Evolutionary conservation across 495 filamentous ascomycete species (phyloP), one percentile per base, ranked within the genome.

Genomic region (Hypoxylon rickii): DNA sequence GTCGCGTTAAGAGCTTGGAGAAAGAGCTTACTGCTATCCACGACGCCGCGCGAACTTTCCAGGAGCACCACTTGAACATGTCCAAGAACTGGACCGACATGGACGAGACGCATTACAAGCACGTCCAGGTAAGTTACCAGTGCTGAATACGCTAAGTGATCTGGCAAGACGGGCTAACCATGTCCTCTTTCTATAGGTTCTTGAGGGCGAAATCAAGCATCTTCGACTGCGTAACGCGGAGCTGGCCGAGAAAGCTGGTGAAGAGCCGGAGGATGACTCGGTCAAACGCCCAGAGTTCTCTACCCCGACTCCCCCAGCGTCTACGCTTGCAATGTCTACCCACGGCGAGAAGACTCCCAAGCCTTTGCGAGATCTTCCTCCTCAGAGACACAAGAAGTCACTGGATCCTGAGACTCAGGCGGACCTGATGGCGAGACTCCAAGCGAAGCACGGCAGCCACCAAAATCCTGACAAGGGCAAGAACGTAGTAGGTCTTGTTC

Each of bases 191-290:
- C 24, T 29, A 24, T 36, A 62, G 58, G 11, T 4, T 12, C 48
- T 52, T 2, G 42, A 62, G 34, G 42, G 19, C 7, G 46, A 62
- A 24, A 10, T 62, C 10, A 57, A 57, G 29, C 10, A 34, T 1
- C 29, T 50, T 0, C 59, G 49, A 16, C 7, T 10, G 15, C 37
- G 33, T 11, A 47, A 53, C 7, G 19, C 20, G 3, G 32, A 44
- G 2, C 32, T 63, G 1, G 32, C 34, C 2, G 46, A 51, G 19
- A 24, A 32, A 2, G 38, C 31, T 11, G 43, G 31, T 0, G 31
- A 13, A 6, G n/a, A 44, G 7, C 19, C 16, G 2, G 45, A 51
- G 10, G 26, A 17, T 4, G 31, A 38, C 1, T 26, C 11, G 13
- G 1, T 10, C 1, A 26, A 0, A 3, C 29, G 10, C n/a, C 22